Evolutionary conservation across 192 early-diverging fungal genomes (phyloP).

Genomic region (Funneliformis mosseae): DNA sequence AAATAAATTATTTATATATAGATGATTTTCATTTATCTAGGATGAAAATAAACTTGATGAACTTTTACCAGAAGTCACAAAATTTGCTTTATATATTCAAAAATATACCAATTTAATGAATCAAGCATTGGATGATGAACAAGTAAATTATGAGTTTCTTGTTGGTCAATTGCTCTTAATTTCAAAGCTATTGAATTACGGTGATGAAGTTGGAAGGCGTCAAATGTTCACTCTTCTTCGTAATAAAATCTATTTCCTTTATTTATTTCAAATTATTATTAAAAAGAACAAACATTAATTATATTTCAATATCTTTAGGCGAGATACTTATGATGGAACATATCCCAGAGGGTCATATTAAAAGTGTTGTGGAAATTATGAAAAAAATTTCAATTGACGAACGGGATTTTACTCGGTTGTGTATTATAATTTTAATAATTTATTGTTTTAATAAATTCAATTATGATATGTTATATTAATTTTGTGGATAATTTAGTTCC

Average conservation of each 20-base stretch:
- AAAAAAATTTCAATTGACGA: conserved; percentile 77
- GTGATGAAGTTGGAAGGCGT: conserved; percentile 88
- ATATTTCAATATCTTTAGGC: conserved; percentile 42
- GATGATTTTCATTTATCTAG: conserved; percentile 49
- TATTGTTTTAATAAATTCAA: background rate
- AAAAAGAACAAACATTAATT: conserved; percentile 3
- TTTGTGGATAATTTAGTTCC: conserved; percentile 37
- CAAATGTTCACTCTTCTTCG: conserved; percentile 77
- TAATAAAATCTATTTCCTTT: conserved; percentile 38
- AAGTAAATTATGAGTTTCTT: conserved; percentile 64
- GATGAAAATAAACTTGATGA: conserved; percentile 66
- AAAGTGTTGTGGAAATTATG: conserved; percentile 76
- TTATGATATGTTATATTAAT: background rate
- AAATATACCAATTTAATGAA: conserved; percentile 56
- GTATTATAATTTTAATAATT: background rate
- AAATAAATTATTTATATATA: conserved; percentile 29
- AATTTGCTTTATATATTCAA: conserved; percentile 57
- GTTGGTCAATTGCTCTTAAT: conserved; percentile 75
- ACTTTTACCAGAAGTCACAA: conserved; percentile 69
- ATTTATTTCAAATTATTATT: background rate
- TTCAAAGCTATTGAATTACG: conserved; percentile 77
- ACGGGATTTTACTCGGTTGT: conserved; percentile 79
- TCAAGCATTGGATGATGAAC: conserved; percentile 50
- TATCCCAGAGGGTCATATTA: conserved; percentile 76
- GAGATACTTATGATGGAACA: conserved; percentile 77